Percentiles rank a stretch among this genome's conserved stretches.
These are phyloP conservation scores for Leishmania amazonensis DNA, from an alignment of 208 protist species.

Conservation along the genomic window DNA sequence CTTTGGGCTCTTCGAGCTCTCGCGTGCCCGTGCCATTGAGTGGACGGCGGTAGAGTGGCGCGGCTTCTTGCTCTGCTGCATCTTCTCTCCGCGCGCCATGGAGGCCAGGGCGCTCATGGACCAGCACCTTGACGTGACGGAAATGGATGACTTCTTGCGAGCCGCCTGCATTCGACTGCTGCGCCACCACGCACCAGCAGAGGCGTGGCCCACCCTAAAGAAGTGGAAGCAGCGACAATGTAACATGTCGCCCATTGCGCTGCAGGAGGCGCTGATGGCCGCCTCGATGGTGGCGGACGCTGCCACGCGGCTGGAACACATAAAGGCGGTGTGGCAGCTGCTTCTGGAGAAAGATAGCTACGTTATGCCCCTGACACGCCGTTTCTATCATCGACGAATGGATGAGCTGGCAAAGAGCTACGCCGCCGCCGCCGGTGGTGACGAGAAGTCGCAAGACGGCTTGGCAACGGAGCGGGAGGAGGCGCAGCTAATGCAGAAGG, in stretches of 20 bases:
- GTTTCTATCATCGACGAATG: slow-evolving; percentile 53
- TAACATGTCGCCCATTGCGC: slow-evolving; percentile 74
- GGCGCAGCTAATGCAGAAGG: slow-evolving; percentile 35
- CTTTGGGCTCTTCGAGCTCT: slow-evolving; percentile 71
- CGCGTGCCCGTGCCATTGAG: slow-evolving; percentile 68
- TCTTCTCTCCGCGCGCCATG: slow-evolving; percentile 72
- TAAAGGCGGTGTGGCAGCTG: slow-evolving; percentile 52
- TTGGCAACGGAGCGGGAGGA: slow-evolving; percentile 20
- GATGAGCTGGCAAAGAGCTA: slow-evolving; percentile 33
- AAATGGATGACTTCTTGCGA: slow-evolving; percentile 89
- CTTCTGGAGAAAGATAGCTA: slow-evolving; percentile 73
- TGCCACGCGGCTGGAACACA: slow-evolving; percentile 30
- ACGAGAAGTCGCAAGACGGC: not conserved
- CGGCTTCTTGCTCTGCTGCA: slow-evolving; percentile 83
- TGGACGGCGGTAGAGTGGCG: slow-evolving; percentile 89
- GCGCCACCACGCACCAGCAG: slow-evolving; percentile 71
- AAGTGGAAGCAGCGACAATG: slow-evolving; percentile 37
- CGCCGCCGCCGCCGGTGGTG: not conserved
- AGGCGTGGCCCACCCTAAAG: slow-evolving; percentile 40
- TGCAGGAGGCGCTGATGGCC: slow-evolving; percentile 87
- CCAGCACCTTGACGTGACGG: slow-evolving; percentile 31
- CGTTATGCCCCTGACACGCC: slow-evolving; percentile 84
- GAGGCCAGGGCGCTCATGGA: slow-evolving; percentile 72
- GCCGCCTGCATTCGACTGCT: slow-evolving; percentile 78
- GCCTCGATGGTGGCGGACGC: slow-evolving; percentile 42